Evolutionary conservation across 805 yeast genomes (phyloP).

Genomic region (Ogataea trehaloabstinens): DNA sequence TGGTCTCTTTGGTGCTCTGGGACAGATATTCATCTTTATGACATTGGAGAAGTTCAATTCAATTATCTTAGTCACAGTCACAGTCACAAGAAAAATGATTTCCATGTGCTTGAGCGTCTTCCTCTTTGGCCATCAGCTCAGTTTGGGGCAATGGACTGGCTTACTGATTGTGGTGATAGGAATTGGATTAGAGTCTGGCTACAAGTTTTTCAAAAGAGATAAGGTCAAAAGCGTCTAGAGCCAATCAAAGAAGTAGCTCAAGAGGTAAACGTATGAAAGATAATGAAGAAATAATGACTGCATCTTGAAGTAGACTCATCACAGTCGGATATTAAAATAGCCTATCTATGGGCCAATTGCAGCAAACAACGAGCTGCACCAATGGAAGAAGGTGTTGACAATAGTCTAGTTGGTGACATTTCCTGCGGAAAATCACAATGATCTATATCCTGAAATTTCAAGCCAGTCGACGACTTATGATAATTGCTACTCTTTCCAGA

Average conservation of each 20-base stretch:
- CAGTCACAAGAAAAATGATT: slow-evolving; percentile 94
- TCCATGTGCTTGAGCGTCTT: slow-evolving; percentile 90
- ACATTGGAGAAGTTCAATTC: slow-evolving; percentile 86
- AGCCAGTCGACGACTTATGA: neutral
- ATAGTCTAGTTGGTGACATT: slow-evolving; percentile 36
- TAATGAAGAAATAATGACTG: too few species aligned
- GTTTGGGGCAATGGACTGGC: slow-evolving; percentile 71
- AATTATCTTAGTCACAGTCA: slow-evolving; percentile 80
- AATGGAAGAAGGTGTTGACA: slow-evolving; percentile 45
- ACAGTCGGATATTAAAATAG: neutral
- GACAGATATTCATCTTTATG: slow-evolving; percentile 89
- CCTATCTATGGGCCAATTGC: slow-evolving; percentile 38
- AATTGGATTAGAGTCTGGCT: slow-evolving; percentile 71
- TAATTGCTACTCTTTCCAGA: neutral
- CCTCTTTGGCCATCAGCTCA: slow-evolving; percentile 77
- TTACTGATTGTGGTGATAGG: slow-evolving; percentile 80
- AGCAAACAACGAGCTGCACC: slow-evolving; percentile 46
- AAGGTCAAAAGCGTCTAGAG: neutral
- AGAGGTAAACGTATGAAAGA: slow-evolving; percentile 1
- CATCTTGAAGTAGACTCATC: slow-evolving; percentile 10
- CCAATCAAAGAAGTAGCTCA: neutral
- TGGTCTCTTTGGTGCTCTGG: slow-evolving; percentile 80
- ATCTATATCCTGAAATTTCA: neutral
- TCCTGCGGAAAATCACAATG: neutral
- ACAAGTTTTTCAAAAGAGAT: slow-evolving; percentile 34